phyloP scores from a whole-genome alignment of 2,329 filamentous ascomycete species.

The Pseudogymnoascus sp. region DNA sequence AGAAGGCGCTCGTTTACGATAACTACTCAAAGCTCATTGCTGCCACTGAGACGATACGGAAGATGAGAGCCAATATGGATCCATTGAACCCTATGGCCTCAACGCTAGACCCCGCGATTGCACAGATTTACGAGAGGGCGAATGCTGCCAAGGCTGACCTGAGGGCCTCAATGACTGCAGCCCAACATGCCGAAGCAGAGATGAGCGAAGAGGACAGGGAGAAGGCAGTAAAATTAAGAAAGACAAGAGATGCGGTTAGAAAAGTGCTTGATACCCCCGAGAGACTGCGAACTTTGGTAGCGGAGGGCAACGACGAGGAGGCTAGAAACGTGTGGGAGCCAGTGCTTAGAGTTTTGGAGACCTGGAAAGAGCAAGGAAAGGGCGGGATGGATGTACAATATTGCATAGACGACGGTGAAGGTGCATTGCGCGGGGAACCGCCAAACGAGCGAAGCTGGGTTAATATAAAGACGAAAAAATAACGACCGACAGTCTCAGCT shows the following conservation, averaged over 20 bases:
- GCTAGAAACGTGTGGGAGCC: slow-evolving; percentile 49
- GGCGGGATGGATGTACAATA: slow-evolving; percentile 27
- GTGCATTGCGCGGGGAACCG: slow-evolving; percentile 21
- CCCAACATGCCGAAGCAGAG: slow-evolving; percentile 6
- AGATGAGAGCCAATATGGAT: slow-evolving; percentile 79
- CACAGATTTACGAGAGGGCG: slow-evolving; percentile 55
- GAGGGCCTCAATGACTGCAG: slow-evolving; percentile 17
- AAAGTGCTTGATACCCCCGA: slow-evolving; percentile 24
- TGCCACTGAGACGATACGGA: slow-evolving; percentile 92
- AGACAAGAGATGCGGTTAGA: slow-evolving; percentile 4
- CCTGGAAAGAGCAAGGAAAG: slow-evolving; percentile 28
- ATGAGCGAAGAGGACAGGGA: slow-evolving; percentile 37
- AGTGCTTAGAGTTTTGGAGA: slow-evolving; percentile 21
- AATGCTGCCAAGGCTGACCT: slow-evolving; percentile 23
- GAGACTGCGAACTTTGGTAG: slow-evolving; percentile 49
- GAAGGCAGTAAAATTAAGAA: neutral
- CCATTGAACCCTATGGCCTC: slow-evolving; percentile 66
- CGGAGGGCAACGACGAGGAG: slow-evolving; percentile 51
- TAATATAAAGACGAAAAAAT: slow-evolving; percentile 16
- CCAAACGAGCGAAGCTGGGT: slow-evolving; percentile 21
- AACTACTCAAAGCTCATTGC: slow-evolving; percentile 96
- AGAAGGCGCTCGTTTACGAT: slow-evolving; percentile 95
- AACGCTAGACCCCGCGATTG: slow-evolving; percentile 65
- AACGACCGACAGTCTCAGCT: slow-evolving; percentile 2
- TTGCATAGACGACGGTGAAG: slow-evolving; percentile 30